Conservation (phyloP, 2,329 filamentous ascomycete species). For the Colletotrichum theobromicola region DNA sequence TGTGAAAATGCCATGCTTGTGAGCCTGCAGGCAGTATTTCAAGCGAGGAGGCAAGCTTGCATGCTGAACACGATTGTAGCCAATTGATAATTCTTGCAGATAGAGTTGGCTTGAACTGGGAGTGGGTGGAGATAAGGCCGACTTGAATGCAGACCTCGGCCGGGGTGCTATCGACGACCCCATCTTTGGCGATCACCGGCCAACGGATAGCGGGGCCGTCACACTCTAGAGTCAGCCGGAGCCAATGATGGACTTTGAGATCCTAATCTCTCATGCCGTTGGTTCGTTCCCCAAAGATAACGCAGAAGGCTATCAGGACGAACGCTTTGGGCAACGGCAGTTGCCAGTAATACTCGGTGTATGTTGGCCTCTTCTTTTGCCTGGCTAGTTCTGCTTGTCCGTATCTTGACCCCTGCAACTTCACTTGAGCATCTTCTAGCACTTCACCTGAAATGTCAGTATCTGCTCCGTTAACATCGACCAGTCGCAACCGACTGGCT, state of each 20-base stretch:
- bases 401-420: neutral
- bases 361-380: neutral
- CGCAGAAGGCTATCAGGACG: neutral
- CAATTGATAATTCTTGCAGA: neutral
- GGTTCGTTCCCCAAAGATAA: neutral
- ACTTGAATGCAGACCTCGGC: neutral
- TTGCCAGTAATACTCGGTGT: neutral
- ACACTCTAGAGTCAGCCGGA: neutral
- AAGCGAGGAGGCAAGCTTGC: neutral
- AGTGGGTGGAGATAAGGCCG: neutral
- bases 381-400: neutral
- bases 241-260: neutral
- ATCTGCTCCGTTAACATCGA: neutral
- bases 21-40: neutral
- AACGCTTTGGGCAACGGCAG: neutral
- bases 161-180: neutral
- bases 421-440: neutral
- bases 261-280: neutral
- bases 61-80: neutral
- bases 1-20: neutral
- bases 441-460: neutral
- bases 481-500: constrained; percentile 12
- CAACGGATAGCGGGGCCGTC: neutral
- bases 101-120: neutral
- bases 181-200: neutral